These are phyloP conservation scores for Aspergillus sp. DNA, from an alignment of 2,329 filamentous ascomycete genomes.

Conservation along the genomic window DNA sequence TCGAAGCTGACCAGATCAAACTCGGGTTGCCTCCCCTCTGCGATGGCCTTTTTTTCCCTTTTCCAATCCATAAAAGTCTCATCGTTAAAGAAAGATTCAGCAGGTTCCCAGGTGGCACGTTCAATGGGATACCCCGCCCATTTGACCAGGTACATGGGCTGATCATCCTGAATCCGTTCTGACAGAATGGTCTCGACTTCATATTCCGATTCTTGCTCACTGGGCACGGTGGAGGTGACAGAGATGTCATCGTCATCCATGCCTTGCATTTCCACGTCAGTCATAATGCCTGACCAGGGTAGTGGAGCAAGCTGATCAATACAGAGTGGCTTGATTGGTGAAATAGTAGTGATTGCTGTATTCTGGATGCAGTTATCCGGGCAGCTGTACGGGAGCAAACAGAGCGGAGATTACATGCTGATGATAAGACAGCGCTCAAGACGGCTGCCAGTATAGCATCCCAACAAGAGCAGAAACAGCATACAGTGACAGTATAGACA, in stretches of 20 bases:
- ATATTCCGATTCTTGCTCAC: constrained; percentile 45
- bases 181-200: constrained; percentile 50
- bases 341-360: too few species aligned
- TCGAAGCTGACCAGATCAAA: constrained; percentile 31
- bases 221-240: constrained; percentile 46
- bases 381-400: too few species aligned
- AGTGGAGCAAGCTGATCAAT: too few species aligned
- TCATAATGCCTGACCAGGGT: neutral
- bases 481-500: too few species aligned
- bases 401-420: too few species aligned
- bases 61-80: constrained; percentile 38
- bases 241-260: constrained; percentile 48
- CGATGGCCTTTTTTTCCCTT: constrained; percentile 25
- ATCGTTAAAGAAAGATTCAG: constrained; percentile 31
- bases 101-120: constrained; percentile 51
- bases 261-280: constrained; percentile 5
- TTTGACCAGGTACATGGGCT: constrained; percentile 52
- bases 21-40: constrained; percentile 17
- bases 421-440: too few species aligned
- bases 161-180: constrained; percentile 33
- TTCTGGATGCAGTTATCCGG: too few species aligned
- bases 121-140: constrained; percentile 57
- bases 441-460: too few species aligned
- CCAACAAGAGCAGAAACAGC: too few species aligned
- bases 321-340: too few species aligned